Base-by-base conservation (phyloP, 768 basidiomycete species). In the Pisolithus sp. region DNA sequence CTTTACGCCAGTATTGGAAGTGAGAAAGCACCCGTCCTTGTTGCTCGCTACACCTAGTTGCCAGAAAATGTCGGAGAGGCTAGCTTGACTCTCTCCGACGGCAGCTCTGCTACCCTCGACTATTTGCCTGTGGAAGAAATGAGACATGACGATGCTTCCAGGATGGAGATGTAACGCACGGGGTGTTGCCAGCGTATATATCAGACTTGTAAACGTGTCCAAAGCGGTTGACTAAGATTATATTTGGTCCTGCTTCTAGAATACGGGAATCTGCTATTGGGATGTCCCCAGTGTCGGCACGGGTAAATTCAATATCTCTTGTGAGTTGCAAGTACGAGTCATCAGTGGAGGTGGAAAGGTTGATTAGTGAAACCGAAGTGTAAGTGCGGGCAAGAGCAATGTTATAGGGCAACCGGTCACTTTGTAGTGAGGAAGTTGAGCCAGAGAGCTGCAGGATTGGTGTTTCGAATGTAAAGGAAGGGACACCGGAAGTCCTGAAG, bases 361-460 rank as follows among this genome's bases (percentile, higher is more conserved):
- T 62, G 21, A 78, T 58, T 4, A 81, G 52, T 39, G 72, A 73
- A 2, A 73, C 74, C 3, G 71, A 66, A 3, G 74, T 70, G 51
- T 74, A 70, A 13, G 78, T 81, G 31, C 81, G 78, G 40, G 80
- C 64, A 21, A 74, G 47, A 12, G 73, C 52, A 17, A 53, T 4
- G 37, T 57, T 62, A 21, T 52, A 59, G 15, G 55, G 49, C 15
- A 47, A 26, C 13, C 53, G 43, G 42, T 30, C 52, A 62, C 53
- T 49, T 34, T 56, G 47, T 28, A 56, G 48, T 42, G 60, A 47
- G 36, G 28, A 18, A 41, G 60, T 56, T 3, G 73, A 69, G n/a
- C 73, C 60, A 5, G 68, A 64, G 44, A 89, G 70, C 57, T 90
- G 88, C 48, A 74, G 73, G 48, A 91, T 86, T 12, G 88, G 86